Evolutionary conservation across 805 yeast genomes (phyloP), one percentile per base, ranked within the genome.

Genomic region (Starmerella apis): DNA sequence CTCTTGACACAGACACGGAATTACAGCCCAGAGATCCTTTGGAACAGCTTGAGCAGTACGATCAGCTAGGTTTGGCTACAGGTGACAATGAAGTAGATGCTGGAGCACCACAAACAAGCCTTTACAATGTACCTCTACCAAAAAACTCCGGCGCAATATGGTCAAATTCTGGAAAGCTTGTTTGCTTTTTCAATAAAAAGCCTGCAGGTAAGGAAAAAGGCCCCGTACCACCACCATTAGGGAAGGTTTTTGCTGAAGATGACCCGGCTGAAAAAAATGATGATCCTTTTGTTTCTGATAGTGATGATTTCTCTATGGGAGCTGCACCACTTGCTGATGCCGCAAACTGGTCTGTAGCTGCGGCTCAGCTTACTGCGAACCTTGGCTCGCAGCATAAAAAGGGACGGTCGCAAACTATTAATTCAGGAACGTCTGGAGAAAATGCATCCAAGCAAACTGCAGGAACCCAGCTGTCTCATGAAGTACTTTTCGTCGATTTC

Each of bases 101-200:
- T 1, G 37, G 8, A 13, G 31, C 30, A 4, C 13, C 46, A 5
- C 37, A 2, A 11, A 76, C 69, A 8, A 59, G 56, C n/a, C 27
- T 79, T 59, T 94, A 86, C 61, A 80, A 86, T 36, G 85, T 95
- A 0, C 96, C 96, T 0, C 74, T 88, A 13, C 96, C 96, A 0
- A 87, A 85, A 61, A 92, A 87, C 9, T 88, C 95, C 68, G 96
- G 96, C 9, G 96, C 95, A 0, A 70, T 78, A 1, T 88, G 96
- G 95, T 73, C 94, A 0, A 74, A 78, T 11, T 74, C 77, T 3
- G 96, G 96, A 0, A 78, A 78, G 51, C 68, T 88, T 46, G 81
- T 88, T 1, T 85, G 95, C 61, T 88, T 88, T 60, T 86, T 86
- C 65, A 75, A 81, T 9, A 79, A 53, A 11, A 48, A 48, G 24